These are phyloP conservation scores for Musa itinerans DNA, from an alignment of 176 grass and related monocot genomes.

Conservation along the genomic window DNA sequence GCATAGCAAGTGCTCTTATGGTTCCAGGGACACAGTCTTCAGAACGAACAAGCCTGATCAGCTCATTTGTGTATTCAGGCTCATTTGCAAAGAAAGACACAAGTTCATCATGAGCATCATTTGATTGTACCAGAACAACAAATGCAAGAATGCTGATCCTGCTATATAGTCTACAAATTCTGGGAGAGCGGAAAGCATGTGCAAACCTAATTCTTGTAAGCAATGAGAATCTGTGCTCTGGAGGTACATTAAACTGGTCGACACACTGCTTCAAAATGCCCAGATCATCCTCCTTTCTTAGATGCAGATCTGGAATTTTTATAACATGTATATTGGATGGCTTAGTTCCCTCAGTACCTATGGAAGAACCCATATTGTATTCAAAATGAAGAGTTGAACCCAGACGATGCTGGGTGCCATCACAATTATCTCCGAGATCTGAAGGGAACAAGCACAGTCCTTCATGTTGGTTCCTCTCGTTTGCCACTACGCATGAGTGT, in stretches of 20 bases:
- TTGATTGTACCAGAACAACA: conserved; percentile 89
- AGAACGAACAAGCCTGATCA: conserved; percentile 80
- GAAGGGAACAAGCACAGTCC: conserved; percentile 63
- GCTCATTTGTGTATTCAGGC: conserved; percentile 92
- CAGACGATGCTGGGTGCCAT: conserved; percentile 58
- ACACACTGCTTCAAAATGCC: conserved; percentile 77
- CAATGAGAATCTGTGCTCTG: conserved; percentile 83
- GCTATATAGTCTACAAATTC: conserved; percentile 66
- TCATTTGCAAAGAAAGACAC: conserved; percentile 97
- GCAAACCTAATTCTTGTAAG: conserved; percentile 96
- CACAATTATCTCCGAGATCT: conserved; percentile 60
- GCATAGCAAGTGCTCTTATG: conserved; percentile 82
- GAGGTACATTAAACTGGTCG: conserved; percentile 67
- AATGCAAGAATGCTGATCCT: conserved; percentile 96
- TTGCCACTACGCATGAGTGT: conserved; percentile 86
- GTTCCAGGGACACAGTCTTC: conserved; percentile 85
- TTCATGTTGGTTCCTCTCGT: conserved; percentile 72
- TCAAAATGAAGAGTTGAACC: conserved; percentile 99
- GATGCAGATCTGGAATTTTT: conserved; percentile 81
- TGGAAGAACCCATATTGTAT: conserved; percentile 35
- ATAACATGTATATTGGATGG: conserved; percentile 69
- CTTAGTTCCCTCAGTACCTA: conserved; percentile 37
- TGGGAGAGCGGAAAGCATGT: conserved; percentile 55
- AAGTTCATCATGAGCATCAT: conserved; percentile 88
- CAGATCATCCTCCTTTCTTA: conserved; percentile 82